Conservation (phyloP, 306 rosid species). For the Inga oerstediana region DNA sequence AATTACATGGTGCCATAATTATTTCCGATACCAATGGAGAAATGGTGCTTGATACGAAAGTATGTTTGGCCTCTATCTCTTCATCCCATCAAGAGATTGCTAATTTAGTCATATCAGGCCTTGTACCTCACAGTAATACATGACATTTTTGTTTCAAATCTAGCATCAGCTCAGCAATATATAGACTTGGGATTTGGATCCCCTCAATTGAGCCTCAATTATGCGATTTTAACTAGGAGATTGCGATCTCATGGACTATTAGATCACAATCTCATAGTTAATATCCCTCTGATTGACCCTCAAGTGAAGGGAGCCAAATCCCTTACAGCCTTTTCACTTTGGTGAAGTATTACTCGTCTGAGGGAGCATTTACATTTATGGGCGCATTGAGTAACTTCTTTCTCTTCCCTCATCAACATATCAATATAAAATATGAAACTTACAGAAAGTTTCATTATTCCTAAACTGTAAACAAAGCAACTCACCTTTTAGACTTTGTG, state of each 20-base stretch:
- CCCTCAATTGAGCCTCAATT: background rate
- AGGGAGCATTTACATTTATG: conserved; percentile 2
- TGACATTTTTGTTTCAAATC: background rate
- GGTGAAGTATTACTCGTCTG: background rate
- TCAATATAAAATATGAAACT: background rate
- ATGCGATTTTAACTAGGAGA: background rate
- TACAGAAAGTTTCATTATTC: background rate
- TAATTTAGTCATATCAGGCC: background rate
- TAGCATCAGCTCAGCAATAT: background rate
- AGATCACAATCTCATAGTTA: background rate
- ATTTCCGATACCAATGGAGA: conserved; percentile 69
- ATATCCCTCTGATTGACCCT: background rate
- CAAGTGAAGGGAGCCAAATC: background rate
- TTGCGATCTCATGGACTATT: background rate
- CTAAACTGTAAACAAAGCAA: background rate
- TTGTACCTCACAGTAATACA: background rate
- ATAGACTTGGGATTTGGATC: background rate
- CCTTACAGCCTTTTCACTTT: background rate
- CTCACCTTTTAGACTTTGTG: background rate
- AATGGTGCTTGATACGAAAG: conserved; percentile 78
- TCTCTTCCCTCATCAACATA: background rate
- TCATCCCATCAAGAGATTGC: background rate
- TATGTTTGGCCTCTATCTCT: conserved; percentile 42
- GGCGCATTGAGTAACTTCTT: background rate
- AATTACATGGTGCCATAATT: conserved; percentile 82